A percentile compares a stretch with the other conserved stretches of the same genome.
These are phyloP conservation scores for Flaveria linearis DNA, from an alignment of 129 eudicot species.

Conservation along the genomic window DNA sequence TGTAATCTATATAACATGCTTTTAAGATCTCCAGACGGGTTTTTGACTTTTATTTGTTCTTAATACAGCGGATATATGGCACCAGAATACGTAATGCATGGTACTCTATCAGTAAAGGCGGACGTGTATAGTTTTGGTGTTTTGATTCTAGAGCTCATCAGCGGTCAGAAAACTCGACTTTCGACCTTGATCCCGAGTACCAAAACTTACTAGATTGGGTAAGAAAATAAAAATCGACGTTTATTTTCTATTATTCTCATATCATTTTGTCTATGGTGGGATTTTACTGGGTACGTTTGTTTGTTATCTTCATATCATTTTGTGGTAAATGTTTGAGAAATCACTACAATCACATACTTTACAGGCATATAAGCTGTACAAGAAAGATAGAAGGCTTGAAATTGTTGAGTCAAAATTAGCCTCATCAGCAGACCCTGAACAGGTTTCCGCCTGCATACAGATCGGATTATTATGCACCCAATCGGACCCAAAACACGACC, in stretches of 20 bases:
- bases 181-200: conserved; percentile 47
- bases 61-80: conserved; percentile 49
- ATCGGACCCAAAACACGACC: conserved; percentile 72
- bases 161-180: conserved; percentile 73
- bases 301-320: not conserved
- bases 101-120: conserved; percentile 27
- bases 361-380: conserved; percentile 73
- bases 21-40: not conserved
- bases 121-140: conserved; percentile 66
- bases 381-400: conserved; percentile 60
- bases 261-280: too few relatives aligned
- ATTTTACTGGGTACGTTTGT: too few relatives aligned
- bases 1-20: not conserved
- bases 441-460: conserved; percentile 51
- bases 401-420: conserved; percentile 59
- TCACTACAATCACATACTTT: not conserved
- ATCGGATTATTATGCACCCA: conserved; percentile 80
- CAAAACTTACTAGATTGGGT: conserved; percentile 73
- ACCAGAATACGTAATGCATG: conserved; percentile 46
- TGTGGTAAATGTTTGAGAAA: not conserved
- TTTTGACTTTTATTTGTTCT: not conserved
- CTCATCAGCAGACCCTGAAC: conserved; percentile 52
- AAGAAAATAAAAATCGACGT: conserved; percentile 39
- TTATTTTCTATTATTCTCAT: not conserved
- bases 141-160: conserved; percentile 63